These are phyloP conservation scores for Auxenochlorella pyrenoidosa DNA, from an alignment of 139 green algal genomes.

Conservation along the genomic window DNA sequence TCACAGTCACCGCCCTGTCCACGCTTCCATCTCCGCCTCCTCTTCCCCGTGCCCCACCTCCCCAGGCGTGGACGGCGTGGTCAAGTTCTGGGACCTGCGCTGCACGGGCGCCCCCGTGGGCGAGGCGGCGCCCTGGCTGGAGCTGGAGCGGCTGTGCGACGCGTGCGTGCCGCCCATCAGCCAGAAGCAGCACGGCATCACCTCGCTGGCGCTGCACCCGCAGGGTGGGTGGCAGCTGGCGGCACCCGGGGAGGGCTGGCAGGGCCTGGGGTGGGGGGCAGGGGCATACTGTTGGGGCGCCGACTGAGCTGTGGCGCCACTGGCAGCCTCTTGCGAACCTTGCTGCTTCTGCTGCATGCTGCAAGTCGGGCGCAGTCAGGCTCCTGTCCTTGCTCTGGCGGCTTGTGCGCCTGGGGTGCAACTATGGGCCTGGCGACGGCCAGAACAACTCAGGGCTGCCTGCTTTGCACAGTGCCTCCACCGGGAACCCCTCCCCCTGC, in stretches of 20 bases:
- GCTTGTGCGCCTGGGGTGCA: too few relatives aligned
- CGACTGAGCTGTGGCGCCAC: background rate
- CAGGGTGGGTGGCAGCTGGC: background rate
- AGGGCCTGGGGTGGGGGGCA: background rate
- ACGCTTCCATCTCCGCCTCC: background rate
- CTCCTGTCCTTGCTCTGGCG: too few relatives aligned
- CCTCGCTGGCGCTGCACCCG: slow-evolving; percentile 59
- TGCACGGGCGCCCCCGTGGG: background rate
- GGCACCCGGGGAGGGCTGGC: background rate
- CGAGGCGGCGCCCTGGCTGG: background rate
- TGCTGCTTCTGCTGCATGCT: too few relatives aligned
- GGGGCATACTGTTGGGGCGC: background rate
- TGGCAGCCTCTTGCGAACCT: too few relatives aligned
- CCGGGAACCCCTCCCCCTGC: background rate
- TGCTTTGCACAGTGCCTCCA: too few relatives aligned
- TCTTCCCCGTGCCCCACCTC: too few relatives aligned
- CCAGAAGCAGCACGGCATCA: slow-evolving; percentile 58
- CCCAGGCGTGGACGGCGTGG: slow-evolving; percentile 64
- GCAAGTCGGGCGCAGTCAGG: too few relatives aligned
- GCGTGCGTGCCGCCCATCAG: slow-evolving; percentile 30
- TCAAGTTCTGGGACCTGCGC: slow-evolving; percentile 82
- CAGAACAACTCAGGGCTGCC: too few relatives aligned
- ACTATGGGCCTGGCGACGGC: too few relatives aligned
- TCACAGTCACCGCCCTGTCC: too few relatives aligned
- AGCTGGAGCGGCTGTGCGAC: slow-evolving; percentile 14